Conservation (phyloP, 2,329 filamentous ascomycete genomes). For the Cladophialophora carrionii region DNA sequence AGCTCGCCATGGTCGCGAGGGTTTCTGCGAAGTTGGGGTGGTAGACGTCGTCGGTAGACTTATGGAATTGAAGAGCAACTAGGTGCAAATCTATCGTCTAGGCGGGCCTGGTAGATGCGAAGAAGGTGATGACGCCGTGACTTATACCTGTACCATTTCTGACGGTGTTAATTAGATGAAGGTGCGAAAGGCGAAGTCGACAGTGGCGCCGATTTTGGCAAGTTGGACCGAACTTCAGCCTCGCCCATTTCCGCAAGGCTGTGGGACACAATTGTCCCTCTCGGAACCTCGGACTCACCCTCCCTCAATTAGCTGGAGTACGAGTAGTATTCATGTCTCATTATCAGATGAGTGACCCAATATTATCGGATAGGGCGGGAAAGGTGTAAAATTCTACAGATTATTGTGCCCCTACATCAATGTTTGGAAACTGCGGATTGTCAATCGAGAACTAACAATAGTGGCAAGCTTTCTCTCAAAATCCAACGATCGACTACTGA, state of each 20-base stretch:
- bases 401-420: not conserved
- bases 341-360: not conserved
- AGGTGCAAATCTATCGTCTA: not conserved
- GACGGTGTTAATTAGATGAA: not conserved
- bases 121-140: not conserved
- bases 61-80: not conserved
- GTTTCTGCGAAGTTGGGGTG: not conserved
- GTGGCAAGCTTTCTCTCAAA: not conserved
- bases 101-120: not conserved
- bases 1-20: conserved; percentile 34
- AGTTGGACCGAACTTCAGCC: not conserved
- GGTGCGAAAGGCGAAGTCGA: not conserved
- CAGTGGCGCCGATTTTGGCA: not conserved
- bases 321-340: not conserved
- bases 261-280: not conserved
- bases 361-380: not conserved
- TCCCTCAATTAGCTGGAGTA: not conserved
- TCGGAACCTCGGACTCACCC: too few species aligned
- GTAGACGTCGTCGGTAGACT: not conserved
- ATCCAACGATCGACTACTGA: not conserved
- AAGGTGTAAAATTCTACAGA: too few species aligned
- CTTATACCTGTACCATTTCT: not conserved
- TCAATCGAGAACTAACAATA: not conserved
- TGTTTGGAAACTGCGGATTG: too few species aligned
- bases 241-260: not conserved